A percentile compares a stretch with the other conserved stretches of the same genome.
Conservation (phyloP, 495 filamentous ascomycete genomes). For the Margaritispora aquatica region DNA sequence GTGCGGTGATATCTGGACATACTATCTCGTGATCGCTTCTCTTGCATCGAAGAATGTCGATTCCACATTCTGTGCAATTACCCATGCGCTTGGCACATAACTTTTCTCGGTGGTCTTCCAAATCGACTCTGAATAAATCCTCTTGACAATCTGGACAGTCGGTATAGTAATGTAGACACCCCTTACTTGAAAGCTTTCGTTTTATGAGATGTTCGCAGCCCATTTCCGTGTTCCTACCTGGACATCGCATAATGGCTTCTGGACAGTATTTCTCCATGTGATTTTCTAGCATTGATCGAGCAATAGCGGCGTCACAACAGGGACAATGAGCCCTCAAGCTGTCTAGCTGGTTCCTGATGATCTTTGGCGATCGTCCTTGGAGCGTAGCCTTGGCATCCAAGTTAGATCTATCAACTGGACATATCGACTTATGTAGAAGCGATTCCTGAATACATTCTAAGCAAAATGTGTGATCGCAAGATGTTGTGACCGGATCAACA, state of each 20-base stretch:
- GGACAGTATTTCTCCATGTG: conserved; percentile 74
- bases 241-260: conserved; percentile 59
- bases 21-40: conserved; percentile 33
- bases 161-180: conserved; percentile 41
- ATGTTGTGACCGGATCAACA: conserved; percentile 60
- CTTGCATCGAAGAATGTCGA: conserved; percentile 32
- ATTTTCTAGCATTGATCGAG: conserved; percentile 61
- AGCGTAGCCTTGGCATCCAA: conserved; percentile 17
- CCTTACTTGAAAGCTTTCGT: conserved; percentile 31
- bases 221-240: conserved; percentile 27
- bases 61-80: conserved; percentile 33
- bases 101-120: conserved; percentile 36
- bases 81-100: conserved; percentile 28
- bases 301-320: conserved; percentile 57
- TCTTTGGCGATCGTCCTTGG: conserved; percentile 26
- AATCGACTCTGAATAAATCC: conserved; percentile 28
- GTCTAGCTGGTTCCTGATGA: conserved; percentile 60
- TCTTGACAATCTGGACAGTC: conserved; percentile 41
- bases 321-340: conserved; percentile 72
- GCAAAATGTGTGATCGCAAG: conserved; percentile 76
- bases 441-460: conserved; percentile 59
- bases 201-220: conserved; percentile 34
- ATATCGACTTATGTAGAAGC: conserved; percentile 38
- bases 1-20: conserved; percentile 31
- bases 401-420: conserved; percentile 45